A percentile compares a stretch with the other conserved stretches of the same genome.
Conservation (phyloP, 176 grass and related monocot genomes). For the Rhipidocladum racemiflorum region DNA sequence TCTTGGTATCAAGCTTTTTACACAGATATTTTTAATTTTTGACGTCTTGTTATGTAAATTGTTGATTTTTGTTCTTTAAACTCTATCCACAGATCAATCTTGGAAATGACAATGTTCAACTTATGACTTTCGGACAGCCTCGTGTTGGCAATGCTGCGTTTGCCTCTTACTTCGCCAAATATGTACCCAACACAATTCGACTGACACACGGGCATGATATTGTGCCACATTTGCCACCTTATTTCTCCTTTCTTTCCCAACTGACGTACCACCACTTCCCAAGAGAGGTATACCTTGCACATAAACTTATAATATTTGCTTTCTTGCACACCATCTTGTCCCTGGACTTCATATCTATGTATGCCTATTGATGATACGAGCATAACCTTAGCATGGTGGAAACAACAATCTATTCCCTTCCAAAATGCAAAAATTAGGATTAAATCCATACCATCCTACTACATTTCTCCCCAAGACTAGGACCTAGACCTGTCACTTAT, state of each 20-base stretch:
- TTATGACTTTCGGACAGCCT: constrained; percentile 68
- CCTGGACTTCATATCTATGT: neutral
- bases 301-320: neutral
- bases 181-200: constrained; percentile 52
- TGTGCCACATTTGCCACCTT: constrained; percentile 73
- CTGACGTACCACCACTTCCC: constrained; percentile 68
- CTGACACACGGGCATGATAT: constrained; percentile 58
- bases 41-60: neutral
- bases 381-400: too few species aligned
- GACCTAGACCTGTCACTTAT: neutral
- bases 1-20: neutral
- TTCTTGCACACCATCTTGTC: neutral
- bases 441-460: too few species aligned
- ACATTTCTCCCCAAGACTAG: neutral
- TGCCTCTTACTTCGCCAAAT: constrained; percentile 49
- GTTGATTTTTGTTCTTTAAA: neutral
- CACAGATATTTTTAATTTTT: neutral
- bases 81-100: constrained; percentile 43
- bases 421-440: too few species aligned
- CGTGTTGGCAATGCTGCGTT: constrained; percentile 72
- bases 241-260: constrained; percentile 52
- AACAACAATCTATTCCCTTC: too few species aligned
- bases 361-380: neutral
- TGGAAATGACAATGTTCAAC: constrained; percentile 42
- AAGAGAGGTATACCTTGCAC: constrained; percentile 32